A percentile compares a stretch with the other conserved stretches of the same genome.
Conservation (phyloP, 2,329 filamentous ascomycete species). For the Fusarium musae region DNA sequence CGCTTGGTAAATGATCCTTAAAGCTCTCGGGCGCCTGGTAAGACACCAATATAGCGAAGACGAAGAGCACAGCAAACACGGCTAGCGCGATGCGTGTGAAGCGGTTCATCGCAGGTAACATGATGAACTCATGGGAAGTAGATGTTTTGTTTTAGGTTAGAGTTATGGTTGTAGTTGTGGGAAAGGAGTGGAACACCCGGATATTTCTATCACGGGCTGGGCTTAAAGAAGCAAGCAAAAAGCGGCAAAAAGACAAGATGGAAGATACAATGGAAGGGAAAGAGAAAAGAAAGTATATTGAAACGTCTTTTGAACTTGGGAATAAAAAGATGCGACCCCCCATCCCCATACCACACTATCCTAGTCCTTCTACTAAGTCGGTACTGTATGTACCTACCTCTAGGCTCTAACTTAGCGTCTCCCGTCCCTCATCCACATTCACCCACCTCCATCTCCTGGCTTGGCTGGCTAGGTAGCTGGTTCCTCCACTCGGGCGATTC, state of each 20-base stretch:
- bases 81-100: slow-evolving; percentile 41
- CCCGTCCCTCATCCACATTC: not conserved
- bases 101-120: slow-evolving; percentile 37
- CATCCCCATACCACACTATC: not conserved
- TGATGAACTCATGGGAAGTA: slow-evolving; percentile 27
- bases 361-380: not conserved
- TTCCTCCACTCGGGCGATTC: slow-evolving; percentile 31
- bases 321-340: slow-evolving; percentile 28
- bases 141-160: not conserved
- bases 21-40: slow-evolving; percentile 36
- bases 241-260: not conserved
- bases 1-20: slow-evolving; percentile 25
- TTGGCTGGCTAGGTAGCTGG: not conserved
- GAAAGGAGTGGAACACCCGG: slow-evolving; percentile 32
- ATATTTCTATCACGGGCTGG: slow-evolving; percentile 29
- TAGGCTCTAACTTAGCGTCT: slow-evolving; percentile 5
- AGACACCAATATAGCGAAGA: slow-evolving; percentile 35
- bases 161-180: not conserved
- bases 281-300: slow-evolving; percentile 10
- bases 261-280: slow-evolving; percentile 11
- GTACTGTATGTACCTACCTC: not conserved
- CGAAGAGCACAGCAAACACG: slow-evolving; percentile 38
- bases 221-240: not conserved
- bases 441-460: slow-evolving; percentile 2
- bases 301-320: slow-evolving; percentile 19